Evolutionary conservation across 805 yeast species (phyloP).

Genomic region (Lachancea sp.): DNA sequence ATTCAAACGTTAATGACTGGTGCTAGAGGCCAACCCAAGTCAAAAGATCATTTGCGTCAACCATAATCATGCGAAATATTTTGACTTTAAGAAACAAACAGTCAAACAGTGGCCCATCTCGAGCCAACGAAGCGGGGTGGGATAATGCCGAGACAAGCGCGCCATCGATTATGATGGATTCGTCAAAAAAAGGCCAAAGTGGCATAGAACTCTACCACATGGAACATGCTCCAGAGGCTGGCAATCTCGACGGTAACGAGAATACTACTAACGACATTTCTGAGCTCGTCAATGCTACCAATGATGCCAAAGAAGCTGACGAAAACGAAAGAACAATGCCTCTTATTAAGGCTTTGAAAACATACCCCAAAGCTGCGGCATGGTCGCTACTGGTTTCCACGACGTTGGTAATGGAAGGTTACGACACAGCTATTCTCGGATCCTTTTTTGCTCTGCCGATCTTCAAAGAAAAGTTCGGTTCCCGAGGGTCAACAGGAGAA

Average conservation of each 20-base stretch:
- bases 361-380: slow-evolving; percentile 40
- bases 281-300: slow-evolving; percentile 7
- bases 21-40: no score
- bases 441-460: slow-evolving; percentile 44
- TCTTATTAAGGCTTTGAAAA: slow-evolving; percentile 32
- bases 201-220: slow-evolving; percentile 9
- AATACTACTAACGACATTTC: neutral
- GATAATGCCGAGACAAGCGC: neutral
- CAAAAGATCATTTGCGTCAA: no score
- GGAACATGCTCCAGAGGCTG: slow-evolving; percentile 8
- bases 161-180: slow-evolving; percentile 1
- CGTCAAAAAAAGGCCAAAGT: slow-evolving; percentile 2
- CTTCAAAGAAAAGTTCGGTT: slow-evolving; percentile 39
- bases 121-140: no score
- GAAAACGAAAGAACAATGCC: slow-evolving; percentile 27
- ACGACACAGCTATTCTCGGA: slow-evolving; percentile 38
- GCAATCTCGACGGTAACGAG: slow-evolving; percentile 6
- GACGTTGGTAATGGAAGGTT: slow-evolving; percentile 45
- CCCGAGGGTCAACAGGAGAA: slow-evolving; percentile 16
- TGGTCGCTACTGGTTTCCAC: slow-evolving; percentile 43
- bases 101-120: no score
- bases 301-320: slow-evolving; percentile 16
- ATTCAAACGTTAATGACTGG: no score
- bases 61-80: no score
- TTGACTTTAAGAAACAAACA: no score